Conservation (phyloP, 495 filamentous ascomycete species). For the Aspergillus taichungensis region DNA sequence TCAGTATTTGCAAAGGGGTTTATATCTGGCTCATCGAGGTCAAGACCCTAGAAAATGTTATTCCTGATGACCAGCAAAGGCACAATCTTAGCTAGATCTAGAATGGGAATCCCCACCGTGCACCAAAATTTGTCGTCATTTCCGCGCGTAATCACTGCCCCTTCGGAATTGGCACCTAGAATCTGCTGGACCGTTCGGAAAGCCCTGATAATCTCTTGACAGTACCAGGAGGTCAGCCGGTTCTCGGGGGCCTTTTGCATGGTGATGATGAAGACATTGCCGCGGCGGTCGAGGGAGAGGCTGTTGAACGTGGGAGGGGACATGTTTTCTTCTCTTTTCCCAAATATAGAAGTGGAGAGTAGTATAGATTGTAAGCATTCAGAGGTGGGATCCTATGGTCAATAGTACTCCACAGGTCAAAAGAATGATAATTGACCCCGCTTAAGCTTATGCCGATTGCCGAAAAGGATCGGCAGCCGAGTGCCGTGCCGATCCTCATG, state of each 20-base stretch:
- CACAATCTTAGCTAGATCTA: neutral
- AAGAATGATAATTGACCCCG: too few relatives aligned
- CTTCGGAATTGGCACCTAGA: constrained; percentile 32
- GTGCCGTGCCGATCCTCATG: too few relatives aligned
- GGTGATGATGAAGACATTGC: constrained; percentile 41
- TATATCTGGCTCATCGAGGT: constrained; percentile 36
- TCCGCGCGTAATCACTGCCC: constrained; percentile 38
- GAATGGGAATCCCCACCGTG: constrained; percentile 18
- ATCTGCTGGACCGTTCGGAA: constrained; percentile 33
- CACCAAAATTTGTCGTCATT: constrained; percentile 45
- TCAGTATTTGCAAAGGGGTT: constrained; percentile 43
- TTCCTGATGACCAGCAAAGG: too few relatives aligned
- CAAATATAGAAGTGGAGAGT: too few relatives aligned
- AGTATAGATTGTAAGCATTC: too few relatives aligned
- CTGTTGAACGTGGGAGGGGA: constrained; percentile 9
- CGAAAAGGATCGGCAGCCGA: too few relatives aligned
- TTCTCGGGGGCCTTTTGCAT: constrained; percentile 44
- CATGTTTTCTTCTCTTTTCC: too few relatives aligned
- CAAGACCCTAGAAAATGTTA: constrained; percentile 24
- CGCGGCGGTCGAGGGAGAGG: constrained; percentile 19
- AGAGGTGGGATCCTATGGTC: too few relatives aligned
- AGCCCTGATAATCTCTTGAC: constrained; percentile 40
- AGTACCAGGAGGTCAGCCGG: constrained; percentile 34
- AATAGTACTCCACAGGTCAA: too few relatives aligned
- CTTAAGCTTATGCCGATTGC: too few relatives aligned